These are phyloP conservation scores for Nepenthes mirabilis DNA, from an alignment of 148 eudicot species.

Conservation along the genomic window DNA sequence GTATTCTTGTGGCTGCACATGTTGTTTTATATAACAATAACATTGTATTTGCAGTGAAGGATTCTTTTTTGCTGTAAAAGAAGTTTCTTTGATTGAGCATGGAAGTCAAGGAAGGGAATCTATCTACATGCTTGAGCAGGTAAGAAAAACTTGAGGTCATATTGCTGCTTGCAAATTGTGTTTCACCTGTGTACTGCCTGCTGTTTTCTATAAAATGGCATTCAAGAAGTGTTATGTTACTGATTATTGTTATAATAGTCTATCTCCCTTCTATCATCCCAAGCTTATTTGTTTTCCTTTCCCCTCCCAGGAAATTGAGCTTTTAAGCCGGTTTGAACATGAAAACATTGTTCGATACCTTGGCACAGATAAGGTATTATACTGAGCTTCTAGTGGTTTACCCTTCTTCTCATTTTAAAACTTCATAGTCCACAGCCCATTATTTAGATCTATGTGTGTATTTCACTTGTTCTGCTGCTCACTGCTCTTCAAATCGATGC, in stretches of 20 bases:
- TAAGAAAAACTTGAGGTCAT: constrained; percentile 8
- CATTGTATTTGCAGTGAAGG: constrained; percentile 43
- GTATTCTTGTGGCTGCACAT: background rate
- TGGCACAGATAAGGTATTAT: constrained; percentile 46
- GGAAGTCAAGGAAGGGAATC: constrained; percentile 47
- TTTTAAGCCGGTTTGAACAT: constrained; percentile 71
- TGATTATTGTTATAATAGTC: background rate
- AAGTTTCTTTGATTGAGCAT: constrained; percentile 81
- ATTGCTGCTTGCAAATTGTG: background rate
- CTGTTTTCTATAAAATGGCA: background rate
- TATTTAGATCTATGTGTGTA: no score
- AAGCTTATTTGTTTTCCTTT: background rate
- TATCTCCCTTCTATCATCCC: background rate
- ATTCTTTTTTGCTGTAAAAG: constrained; percentile 71
- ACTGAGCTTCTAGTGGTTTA: no score
- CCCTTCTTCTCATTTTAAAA: no score
- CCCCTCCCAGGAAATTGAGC: constrained; percentile 53
- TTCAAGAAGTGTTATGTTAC: background rate
- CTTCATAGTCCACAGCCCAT: no score
- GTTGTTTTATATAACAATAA: background rate
- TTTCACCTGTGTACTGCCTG: background rate
- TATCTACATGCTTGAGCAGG: constrained; percentile 72
- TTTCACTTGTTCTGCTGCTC: no score
- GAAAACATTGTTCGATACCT: constrained; percentile 79
- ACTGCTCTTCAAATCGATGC: no score